Evolutionary conservation across 768 basidiomycete genomes (phyloP).

Genomic region (Guyanaporus albipodus): DNA sequence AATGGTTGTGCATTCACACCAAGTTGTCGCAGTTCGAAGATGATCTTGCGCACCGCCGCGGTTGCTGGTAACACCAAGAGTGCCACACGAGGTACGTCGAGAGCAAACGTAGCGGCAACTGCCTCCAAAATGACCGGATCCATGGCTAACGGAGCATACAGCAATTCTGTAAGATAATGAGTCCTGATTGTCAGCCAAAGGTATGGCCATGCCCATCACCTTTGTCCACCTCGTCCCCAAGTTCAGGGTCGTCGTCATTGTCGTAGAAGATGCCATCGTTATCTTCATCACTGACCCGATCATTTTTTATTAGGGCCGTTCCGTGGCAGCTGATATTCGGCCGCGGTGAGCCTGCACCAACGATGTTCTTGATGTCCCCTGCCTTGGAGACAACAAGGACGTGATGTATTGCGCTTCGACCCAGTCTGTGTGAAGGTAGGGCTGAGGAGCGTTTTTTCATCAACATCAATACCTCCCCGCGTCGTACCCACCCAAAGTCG

Average conservation of each 20-base stretch:
- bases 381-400: constrained; percentile 58
- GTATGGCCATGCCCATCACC: constrained; percentile 15
- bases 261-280: constrained; percentile 24
- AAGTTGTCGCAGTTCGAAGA: constrained; percentile 59
- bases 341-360: constrained; percentile 35
- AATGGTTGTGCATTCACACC: constrained; percentile 65
- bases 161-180: constrained; percentile 38
- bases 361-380: constrained; percentile 51
- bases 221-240: constrained; percentile 19
- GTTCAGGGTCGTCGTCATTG: constrained; percentile 17
- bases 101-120: constrained; percentile 63
- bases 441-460: constrained; percentile 25
- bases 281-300: constrained; percentile 1
- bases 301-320: neutral
- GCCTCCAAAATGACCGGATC: constrained; percentile 59
- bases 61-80: constrained; percentile 65
- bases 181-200: neutral
- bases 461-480: constrained; percentile 33
- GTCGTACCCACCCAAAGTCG: constrained; percentile 57
- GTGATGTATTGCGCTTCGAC: constrained; percentile 42
- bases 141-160: constrained; percentile 47
- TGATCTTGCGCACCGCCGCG: constrained; percentile 56
- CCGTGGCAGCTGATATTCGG: neutral
- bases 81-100: constrained; percentile 66
- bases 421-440: constrained; percentile 25